phyloP scores from a whole-genome alignment of 1,139 yeast genomes.

The Zygoascus meyerae region DNA sequence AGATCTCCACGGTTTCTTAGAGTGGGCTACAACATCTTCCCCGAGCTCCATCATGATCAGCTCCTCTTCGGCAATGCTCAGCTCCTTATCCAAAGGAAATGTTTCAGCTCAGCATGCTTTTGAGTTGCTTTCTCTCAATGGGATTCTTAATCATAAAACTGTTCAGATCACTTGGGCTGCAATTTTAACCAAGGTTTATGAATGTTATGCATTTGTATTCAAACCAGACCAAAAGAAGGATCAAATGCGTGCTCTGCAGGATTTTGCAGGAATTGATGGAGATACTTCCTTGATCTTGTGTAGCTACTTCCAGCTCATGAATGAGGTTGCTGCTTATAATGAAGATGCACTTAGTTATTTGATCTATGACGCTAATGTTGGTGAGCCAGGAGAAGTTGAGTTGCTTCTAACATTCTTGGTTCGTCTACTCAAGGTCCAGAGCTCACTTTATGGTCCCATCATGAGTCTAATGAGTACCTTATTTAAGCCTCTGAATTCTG shows the following conservation, averaged over 20 bases:
- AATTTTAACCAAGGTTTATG: slow-evolving; percentile 6
- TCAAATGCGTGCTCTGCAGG: slow-evolving; percentile 12
- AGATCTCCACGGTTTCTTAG: slow-evolving; percentile 64
- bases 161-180: slow-evolving; percentile 7
- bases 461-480: slow-evolving; percentile 49
- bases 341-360: slow-evolving; percentile 27
- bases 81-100: slow-evolving; percentile 64
- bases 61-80: slow-evolving; percentile 70
- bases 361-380: slow-evolving; percentile 10
- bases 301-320: slow-evolving; percentile 57
- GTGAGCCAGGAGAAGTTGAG: slow-evolving; percentile 10
- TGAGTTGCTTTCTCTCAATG: slow-evolving; percentile 6
- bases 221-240: slow-evolving; percentile 1
- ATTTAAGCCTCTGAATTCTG: slow-evolving; percentile 39
- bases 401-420: slow-evolving; percentile 33
- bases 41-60: slow-evolving; percentile 50
- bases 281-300: slow-evolving; percentile 74
- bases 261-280: slow-evolving; percentile 56
- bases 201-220: slow-evolving; percentile 3
- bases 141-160: slow-evolving; percentile 2
- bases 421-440: slow-evolving; percentile 44
- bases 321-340: slow-evolving; percentile 45
- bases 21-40: slow-evolving; percentile 63
- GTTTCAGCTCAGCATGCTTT: slow-evolving; percentile 26
- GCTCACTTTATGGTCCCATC: slow-evolving; percentile 51